phyloP scores from a whole-genome alignment of 805 yeast species.

The Candida tammaniensis region DNA sequence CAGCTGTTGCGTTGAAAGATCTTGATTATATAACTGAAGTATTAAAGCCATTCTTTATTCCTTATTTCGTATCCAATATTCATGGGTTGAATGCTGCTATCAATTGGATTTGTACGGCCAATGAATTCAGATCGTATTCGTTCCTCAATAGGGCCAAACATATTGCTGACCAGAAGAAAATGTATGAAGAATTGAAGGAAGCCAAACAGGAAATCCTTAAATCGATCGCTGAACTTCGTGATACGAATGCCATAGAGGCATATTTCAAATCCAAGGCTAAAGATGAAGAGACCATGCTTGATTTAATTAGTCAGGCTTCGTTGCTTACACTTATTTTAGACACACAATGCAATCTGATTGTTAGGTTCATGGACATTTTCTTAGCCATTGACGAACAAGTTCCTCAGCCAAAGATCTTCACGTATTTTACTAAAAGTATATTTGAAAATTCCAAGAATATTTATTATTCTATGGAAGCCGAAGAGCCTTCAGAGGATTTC shows the following conservation, averaged over 20 bases:
- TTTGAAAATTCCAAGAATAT: constrained; percentile 9
- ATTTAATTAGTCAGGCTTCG: constrained; percentile 23
- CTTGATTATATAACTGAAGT: constrained; percentile 23
- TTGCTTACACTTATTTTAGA: constrained; percentile 12
- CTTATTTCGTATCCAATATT: constrained; percentile 16
- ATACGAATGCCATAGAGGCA: constrained; percentile 8
- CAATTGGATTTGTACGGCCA: constrained; percentile 28
- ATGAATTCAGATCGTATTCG: constrained; percentile 24
- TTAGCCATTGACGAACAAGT: constrained; percentile 8
- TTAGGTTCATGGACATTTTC: constrained; percentile 8
- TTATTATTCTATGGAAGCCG: constrained; percentile 6
- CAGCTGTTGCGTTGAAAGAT: constrained; percentile 17
- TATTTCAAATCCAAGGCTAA: constrained; percentile 10
- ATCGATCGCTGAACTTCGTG: constrained; percentile 9
- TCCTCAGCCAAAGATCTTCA: constrained; percentile 11
- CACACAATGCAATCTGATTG: constrained; percentile 4
- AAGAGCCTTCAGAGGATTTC: constrained; percentile 9
- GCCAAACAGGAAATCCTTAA: constrained; percentile 12
- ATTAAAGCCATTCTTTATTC: constrained; percentile 17
- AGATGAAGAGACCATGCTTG: constrained; percentile 24
- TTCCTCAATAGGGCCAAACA: constrained; percentile 9
- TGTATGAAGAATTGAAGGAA: constrained; percentile 13
- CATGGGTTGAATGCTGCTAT: constrained; percentile 16
- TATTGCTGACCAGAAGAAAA: constrained; percentile 14
- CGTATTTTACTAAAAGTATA: constrained; percentile 10